Percentiles rank a stretch among this genome's conserved stretches.
These are phyloP conservation scores for Fusarium setosum DNA, from an alignment of 2,329 filamentous ascomycete species.

Conservation along the genomic window DNA sequence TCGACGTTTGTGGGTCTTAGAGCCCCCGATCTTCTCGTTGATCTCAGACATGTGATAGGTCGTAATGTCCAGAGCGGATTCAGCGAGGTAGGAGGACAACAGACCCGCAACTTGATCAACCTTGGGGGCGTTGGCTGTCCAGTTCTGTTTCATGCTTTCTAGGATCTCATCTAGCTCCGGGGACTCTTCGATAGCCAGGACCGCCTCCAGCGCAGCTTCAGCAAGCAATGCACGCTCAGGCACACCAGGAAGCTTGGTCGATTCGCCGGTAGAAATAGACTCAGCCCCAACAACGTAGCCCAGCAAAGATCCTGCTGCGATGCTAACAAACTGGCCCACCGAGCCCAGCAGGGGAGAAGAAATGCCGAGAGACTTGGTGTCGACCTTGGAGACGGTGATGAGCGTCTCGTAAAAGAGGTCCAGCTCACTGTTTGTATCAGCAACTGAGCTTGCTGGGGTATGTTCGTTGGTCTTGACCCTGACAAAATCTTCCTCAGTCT, in stretches of 20 bases:
- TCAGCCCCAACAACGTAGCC: constrained; percentile 7
- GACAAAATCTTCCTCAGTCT: background rate
- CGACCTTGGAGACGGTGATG: constrained; percentile 10
- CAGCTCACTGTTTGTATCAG: background rate
- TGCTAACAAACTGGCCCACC: constrained; percentile 9
- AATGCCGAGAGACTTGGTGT: constrained; percentile 8
- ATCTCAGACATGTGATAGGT: background rate
- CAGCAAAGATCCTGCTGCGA: constrained; percentile 11
- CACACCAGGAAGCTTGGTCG: constrained; percentile 9
- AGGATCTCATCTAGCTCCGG: constrained; percentile 28
- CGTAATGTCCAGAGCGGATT: constrained; percentile 6
- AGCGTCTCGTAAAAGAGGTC: constrained; percentile 14
- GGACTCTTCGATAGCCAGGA: constrained; percentile 25
- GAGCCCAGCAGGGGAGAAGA: constrained; percentile 3
- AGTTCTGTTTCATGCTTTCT: constrained; percentile 23
- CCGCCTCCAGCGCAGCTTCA: constrained; percentile 21
- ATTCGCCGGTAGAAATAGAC: background rate
- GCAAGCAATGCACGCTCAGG: constrained; percentile 20
- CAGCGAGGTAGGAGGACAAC: constrained; percentile 18
- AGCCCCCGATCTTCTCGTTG: background rate
- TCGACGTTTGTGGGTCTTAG: background rate
- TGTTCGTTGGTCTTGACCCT: background rate
- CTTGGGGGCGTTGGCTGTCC: constrained; percentile 15
- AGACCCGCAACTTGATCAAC: constrained; percentile 10
- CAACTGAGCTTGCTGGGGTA: too few relatives aligned